Evolutionary conservation across 2,329 filamentous ascomycete genomes (phyloP).

Genomic region (Zymoseptoria crescenta): DNA sequence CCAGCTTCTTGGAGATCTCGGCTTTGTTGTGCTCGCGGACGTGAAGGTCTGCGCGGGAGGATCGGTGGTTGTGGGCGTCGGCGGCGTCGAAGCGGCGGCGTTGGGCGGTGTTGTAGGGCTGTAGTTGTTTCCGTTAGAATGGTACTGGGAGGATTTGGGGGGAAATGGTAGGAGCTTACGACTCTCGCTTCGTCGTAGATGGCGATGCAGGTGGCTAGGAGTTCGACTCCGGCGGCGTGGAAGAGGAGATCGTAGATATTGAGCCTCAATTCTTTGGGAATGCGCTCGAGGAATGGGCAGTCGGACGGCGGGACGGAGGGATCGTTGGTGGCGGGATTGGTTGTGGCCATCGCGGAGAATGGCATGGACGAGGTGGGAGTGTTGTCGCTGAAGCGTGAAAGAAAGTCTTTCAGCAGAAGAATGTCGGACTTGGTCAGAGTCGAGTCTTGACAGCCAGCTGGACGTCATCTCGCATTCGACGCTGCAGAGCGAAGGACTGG

Average conservation of each 20-base stretch:
- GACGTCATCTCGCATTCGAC: neutral
- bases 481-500: no score
- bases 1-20: neutral
- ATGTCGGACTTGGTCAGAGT: neutral
- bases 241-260: neutral
- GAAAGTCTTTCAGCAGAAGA: neutral
- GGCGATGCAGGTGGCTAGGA: neutral
- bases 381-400: neutral
- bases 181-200: neutral
- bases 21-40: neutral
- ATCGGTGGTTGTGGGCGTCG: neutral
- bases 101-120: neutral
- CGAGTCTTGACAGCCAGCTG: neutral
- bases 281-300: neutral
- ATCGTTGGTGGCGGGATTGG: neutral
- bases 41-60: neutral
- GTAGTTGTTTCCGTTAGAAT: neutral
- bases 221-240: neutral
- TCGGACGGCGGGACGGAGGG: no score
- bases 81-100: neutral
- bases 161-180: neutral
- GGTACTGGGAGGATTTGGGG: no score
- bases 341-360: neutral
- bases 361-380: neutral
- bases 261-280: neutral